Conservation (phyloP, 2,329 filamentous ascomycete genomes). For the Bipolaris victoriae region DNA sequence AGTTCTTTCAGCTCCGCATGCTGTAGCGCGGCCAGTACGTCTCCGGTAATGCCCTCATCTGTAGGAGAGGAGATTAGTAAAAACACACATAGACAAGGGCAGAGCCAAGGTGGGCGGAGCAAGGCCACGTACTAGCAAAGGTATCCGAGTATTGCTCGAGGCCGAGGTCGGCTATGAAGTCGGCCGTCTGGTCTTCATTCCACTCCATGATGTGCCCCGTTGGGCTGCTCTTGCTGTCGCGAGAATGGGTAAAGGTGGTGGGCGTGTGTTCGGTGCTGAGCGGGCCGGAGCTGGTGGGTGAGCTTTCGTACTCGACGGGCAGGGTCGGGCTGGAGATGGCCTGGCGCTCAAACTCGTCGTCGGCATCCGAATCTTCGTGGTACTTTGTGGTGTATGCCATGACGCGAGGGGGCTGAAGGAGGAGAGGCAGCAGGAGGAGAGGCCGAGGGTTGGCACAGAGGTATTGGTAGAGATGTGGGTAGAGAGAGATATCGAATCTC, state of each 20-base stretch:
- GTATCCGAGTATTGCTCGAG: constrained; percentile 80
- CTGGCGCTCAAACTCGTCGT: constrained; percentile 82
- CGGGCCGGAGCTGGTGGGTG: constrained; percentile 74
- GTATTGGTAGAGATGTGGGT: too few species aligned
- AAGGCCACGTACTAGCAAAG: constrained; percentile 73
- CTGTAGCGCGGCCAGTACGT: constrained; percentile 84
- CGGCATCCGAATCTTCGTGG: constrained; percentile 73
- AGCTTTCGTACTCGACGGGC: constrained; percentile 69
- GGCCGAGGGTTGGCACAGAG: not conserved
- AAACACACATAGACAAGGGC: not conserved
- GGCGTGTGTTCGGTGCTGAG: constrained; percentile 77
- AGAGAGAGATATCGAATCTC: not conserved
- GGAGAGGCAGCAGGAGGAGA: constrained; percentile 3
- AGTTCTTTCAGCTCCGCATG: constrained; percentile 96
- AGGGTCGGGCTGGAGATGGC: constrained; percentile 68
- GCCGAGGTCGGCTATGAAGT: constrained; percentile 82
- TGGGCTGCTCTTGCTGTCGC: constrained; percentile 68
- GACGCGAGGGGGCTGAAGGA: constrained; percentile 6
- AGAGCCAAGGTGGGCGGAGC: not conserved
- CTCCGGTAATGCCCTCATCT: constrained; percentile 95
- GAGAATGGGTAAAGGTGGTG: constrained; percentile 73
- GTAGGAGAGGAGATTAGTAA: constrained; percentile 26
- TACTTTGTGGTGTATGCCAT: constrained; percentile 61
- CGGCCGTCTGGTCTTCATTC: constrained; percentile 86
- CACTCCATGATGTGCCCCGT: constrained; percentile 80